Evolutionary conservation across 495 filamentous ascomycete genomes (phyloP), one percentile per base, ranked within the genome.

Genomic region (Penicillium paradoxum): DNA sequence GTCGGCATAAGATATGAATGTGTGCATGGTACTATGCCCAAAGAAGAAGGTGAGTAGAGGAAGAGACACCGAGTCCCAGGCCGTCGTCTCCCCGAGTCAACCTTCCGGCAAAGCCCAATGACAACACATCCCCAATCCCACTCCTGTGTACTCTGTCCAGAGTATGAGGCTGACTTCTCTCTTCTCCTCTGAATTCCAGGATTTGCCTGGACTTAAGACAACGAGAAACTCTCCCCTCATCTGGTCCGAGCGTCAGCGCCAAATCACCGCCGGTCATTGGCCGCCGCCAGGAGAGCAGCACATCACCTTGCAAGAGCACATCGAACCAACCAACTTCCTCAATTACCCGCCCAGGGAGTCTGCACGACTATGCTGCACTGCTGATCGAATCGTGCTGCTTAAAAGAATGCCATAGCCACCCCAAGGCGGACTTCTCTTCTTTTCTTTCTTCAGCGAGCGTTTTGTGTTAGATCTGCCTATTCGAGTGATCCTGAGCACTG

Each of bases 361-460:
- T 21, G 40, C 38, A 45, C 50, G 25, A 27, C 27, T 21, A 27
- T 44, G 53, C 47, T 56, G 49, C 59, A 58, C 37, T 19, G 49
- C 49, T 52, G 47, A 48, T 58, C 55, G 19, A 54, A 48, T 42
- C 9, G 48, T 36, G 48, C 53, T 42, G 53, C 63, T 59, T 67
- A 66, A 73, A 72, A 69, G 46, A 49, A 62, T 57, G 49, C 55
- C 48, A 60, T 59, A 79, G 67, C 67, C 63, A 67, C n/a, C 68
- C 65, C 59, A 5, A 74, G 64, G 56, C 64, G 58, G 59, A 69
- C 53, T 56, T 66, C 45, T 60, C 70, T 66, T 72, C 66, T 84
- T n/a, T 80, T 66, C 60, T 76, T 74, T 85, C 84, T 79, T 76
- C 81, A 84, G 86, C 86, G 88, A 88, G 86, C 78, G 77, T 73